Conservation (phyloP, 305 asterid genomes). For the Coffea humblotiana region DNA sequence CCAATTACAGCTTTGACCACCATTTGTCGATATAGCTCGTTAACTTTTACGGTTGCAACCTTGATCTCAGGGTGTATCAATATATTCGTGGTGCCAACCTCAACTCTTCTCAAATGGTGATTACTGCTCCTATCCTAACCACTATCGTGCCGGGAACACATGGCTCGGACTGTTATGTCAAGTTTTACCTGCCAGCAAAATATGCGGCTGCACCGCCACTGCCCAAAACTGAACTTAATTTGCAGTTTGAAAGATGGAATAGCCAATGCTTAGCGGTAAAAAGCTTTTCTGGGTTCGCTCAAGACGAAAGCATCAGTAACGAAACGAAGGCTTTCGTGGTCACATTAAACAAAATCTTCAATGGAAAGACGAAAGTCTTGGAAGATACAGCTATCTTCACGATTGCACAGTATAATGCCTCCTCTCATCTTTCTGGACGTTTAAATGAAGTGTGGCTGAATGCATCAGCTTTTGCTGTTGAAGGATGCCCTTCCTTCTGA, state of each 20-base stretch:
- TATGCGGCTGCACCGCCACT: slow-evolving; percentile 18
- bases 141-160: slow-evolving; percentile 10
- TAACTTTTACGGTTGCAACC: not conserved
- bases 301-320: slow-evolving; percentile 16
- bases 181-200: slow-evolving; percentile 25
- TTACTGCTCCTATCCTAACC: slow-evolving; percentile 26
- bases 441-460: slow-evolving; percentile 29
- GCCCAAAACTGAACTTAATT: slow-evolving; percentile 16
- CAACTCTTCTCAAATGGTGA: slow-evolving; percentile 13
- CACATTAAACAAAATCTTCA: not conserved
- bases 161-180: slow-evolving; percentile 20
- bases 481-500: slow-evolving; percentile 12
- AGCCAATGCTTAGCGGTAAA: slow-evolving; percentile 22
- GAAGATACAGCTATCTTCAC: slow-evolving; percentile 2
- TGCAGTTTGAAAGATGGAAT: slow-evolving; percentile 19
- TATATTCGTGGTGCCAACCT: slow-evolving; percentile 28
- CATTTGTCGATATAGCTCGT: not conserved
- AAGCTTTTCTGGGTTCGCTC: slow-evolving; percentile 26
- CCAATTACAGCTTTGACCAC: not conserved
- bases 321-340: slow-evolving; percentile 7
- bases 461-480: slow-evolving; percentile 4
- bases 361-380: not conserved
- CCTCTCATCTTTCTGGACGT: slow-evolving; percentile 17
- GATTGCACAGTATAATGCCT: slow-evolving; percentile 26
- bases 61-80: slow-evolving; percentile 22